Percentiles rank a stretch among this genome's conserved stretches.
phyloP scores from a whole-genome alignment of 176 grass and related monocot genomes.

The Chrysopogon serrulatus region DNA sequence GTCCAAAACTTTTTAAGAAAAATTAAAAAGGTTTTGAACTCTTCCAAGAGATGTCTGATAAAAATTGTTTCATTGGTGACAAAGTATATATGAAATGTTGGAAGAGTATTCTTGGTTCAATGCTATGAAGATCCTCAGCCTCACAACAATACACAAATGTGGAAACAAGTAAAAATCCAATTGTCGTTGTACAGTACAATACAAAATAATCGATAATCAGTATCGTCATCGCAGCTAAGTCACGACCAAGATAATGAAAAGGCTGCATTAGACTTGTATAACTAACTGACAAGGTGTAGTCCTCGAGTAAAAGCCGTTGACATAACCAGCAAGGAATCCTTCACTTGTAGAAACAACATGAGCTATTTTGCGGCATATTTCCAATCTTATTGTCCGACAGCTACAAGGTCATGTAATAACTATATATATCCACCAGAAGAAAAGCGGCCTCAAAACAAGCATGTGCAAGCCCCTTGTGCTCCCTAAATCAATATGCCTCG shows the following conservation, averaged over 20 bases:
- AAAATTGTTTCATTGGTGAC: background rate
- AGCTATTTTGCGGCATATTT: conserved; percentile 26
- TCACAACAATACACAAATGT: conserved; percentile 18
- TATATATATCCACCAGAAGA: conserved; percentile 36
- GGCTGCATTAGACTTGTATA: conserved; percentile 29
- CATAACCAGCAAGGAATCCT: conserved; percentile 25
- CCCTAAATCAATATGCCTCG: conserved; percentile 10
- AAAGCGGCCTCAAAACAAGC: conserved; percentile 23
- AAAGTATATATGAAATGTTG: background rate
- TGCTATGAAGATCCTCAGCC: background rate
- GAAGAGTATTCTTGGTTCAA: background rate
- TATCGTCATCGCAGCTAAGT: conserved; percentile 10
- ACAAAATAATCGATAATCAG: conserved; percentile 35
- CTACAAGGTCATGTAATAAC: conserved; percentile 26
- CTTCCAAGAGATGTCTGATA: background rate
- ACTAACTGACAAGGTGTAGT: background rate
- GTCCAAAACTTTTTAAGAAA: background rate
- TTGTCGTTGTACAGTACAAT: conserved; percentile 28
- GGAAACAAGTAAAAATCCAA: conserved; percentile 24
- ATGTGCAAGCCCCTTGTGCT: conserved; percentile 7
- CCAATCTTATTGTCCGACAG: conserved; percentile 27
- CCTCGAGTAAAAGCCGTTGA: background rate
- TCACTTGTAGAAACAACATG: conserved; percentile 40
- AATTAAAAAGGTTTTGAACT: background rate
- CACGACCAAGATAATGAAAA: conserved; percentile 22